phyloP scores from a whole-genome alignment of 495 filamentous ascomycete genomes.

The Neurospora discreta region DNA sequence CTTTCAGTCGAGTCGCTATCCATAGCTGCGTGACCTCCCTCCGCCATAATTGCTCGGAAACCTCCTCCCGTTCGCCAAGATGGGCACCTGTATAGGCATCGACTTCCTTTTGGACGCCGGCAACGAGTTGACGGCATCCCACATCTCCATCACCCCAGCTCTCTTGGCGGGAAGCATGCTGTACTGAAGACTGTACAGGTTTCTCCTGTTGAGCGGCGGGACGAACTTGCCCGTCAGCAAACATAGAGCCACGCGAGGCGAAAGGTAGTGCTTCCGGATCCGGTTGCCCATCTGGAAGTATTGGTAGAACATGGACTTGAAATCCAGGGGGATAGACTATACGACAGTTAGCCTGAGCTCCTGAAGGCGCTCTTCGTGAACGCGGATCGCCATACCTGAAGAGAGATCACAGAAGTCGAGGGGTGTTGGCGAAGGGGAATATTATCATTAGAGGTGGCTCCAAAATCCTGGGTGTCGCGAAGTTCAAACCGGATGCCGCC shows the following conservation, averaged over 20 bases:
- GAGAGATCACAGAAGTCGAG: conserved; percentile 62
- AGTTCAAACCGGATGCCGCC: conserved; percentile 88
- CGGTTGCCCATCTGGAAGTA: conserved; percentile 92
- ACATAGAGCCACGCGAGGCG: conserved; percentile 74
- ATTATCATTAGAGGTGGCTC: conserved; percentile 23
- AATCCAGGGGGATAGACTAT: conserved; percentile 80
- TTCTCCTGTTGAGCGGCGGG: conserved; percentile 84
- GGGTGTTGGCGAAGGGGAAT: conserved; percentile 19
- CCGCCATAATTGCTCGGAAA: conserved; percentile 13
- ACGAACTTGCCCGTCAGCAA: conserved; percentile 82
- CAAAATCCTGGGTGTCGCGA: conserved; percentile 52
- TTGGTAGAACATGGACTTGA: conserved; percentile 87
- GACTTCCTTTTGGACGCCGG: conserved; percentile 35
- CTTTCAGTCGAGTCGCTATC: conserved; percentile 2
- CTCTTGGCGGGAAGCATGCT: conserved; percentile 86
- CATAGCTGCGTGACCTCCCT: conserved; percentile 16
- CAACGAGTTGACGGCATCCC: conserved; percentile 53
- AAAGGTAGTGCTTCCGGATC: conserved; percentile 89
- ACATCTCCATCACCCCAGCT: conserved; percentile 73
- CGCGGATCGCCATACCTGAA: conserved; percentile 47
- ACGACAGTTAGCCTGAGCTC: conserved; percentile 1
- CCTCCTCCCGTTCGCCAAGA: conserved; percentile 16
- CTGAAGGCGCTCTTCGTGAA: not conserved
- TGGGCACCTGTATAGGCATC: conserved; percentile 12
- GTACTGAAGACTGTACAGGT: conserved; percentile 94